A percentile compares a stretch with the other conserved stretches of the same genome.
Evolutionary conservation across 305 asterid species (phyloP).

Genomic region (Fraxinus xanthoxyloides): DNA sequence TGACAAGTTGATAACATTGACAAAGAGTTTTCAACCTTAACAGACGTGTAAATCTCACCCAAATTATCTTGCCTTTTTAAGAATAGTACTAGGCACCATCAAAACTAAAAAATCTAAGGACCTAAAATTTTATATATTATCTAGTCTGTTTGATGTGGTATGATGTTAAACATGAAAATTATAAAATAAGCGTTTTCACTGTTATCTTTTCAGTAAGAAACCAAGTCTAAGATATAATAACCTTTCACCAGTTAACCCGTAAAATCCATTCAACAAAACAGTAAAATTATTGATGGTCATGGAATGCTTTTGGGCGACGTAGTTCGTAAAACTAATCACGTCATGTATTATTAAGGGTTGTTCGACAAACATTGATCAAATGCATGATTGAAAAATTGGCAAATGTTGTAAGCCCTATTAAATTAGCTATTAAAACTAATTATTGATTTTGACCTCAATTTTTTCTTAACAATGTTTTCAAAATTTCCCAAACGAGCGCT

Average conservation of each 20-base stretch:
- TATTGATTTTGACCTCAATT: not conserved
- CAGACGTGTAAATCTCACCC: constrained; percentile 1
- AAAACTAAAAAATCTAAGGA: not conserved
- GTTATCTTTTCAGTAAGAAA: not conserved
- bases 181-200: not conserved
- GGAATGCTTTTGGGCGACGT: not conserved
- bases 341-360: not conserved
- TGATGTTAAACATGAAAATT: not conserved
- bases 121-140: not conserved
- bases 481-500: not conserved
- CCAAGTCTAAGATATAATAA: not conserved
- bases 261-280: not conserved
- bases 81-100: not conserved
- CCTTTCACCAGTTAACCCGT: not conserved
- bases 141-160: not conserved
- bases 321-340: not conserved
- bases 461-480: not conserved
- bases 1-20: not conserved
- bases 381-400: not conserved
- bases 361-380: not conserved
- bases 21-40: not conserved
- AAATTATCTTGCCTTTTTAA: not conserved
- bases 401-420: too few relatives aligned
- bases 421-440: too few relatives aligned
- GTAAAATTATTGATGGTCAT: not conserved